Conservation (phyloP, 208 protist genomes). For the Leishmania arabica region DNA sequence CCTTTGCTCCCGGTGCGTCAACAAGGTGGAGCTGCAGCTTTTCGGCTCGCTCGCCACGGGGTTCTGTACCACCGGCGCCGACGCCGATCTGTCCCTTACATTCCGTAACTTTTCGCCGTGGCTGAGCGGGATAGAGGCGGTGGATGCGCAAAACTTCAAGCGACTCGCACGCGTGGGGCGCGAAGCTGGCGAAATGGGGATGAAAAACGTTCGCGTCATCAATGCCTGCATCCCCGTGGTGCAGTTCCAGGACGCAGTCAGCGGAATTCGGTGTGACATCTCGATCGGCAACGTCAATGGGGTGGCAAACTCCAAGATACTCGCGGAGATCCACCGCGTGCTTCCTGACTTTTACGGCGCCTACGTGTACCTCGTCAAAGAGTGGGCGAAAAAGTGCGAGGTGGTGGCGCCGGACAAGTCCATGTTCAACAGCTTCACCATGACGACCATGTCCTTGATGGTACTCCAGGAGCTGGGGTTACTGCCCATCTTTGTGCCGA, state of each 20-base stretch:
- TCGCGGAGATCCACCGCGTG: constrained; percentile 62
- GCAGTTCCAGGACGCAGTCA: constrained; percentile 78
- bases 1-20: constrained; percentile 72
- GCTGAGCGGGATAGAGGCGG: constrained; percentile 59
- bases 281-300: constrained; percentile 90
- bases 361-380: constrained; percentile 89
- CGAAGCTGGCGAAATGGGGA: constrained; percentile 75
- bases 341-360: constrained; percentile 86
- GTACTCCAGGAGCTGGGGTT: constrained; percentile 90
- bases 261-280: constrained; percentile 80
- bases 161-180: constrained; percentile 73
- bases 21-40: constrained; percentile 82
- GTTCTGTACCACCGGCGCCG: constrained; percentile 78
- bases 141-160: constrained; percentile 73
- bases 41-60: constrained; percentile 88
- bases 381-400: constrained; percentile 85
- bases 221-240: constrained; percentile 85
- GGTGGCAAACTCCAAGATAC: constrained; percentile 86
- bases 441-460: constrained; percentile 91
- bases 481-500: constrained; percentile 77
- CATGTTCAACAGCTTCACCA: constrained; percentile 91
- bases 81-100: constrained; percentile 86
- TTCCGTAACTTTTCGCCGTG: constrained; percentile 90
- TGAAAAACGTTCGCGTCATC: constrained; percentile 83
- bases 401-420: constrained; percentile 81